Percentiles rank a stretch among this genome's conserved stretches.
These are phyloP conservation scores for Solanum bulbocastanum DNA, from an alignment of 257 asterid genomes.

Conservation along the genomic window DNA sequence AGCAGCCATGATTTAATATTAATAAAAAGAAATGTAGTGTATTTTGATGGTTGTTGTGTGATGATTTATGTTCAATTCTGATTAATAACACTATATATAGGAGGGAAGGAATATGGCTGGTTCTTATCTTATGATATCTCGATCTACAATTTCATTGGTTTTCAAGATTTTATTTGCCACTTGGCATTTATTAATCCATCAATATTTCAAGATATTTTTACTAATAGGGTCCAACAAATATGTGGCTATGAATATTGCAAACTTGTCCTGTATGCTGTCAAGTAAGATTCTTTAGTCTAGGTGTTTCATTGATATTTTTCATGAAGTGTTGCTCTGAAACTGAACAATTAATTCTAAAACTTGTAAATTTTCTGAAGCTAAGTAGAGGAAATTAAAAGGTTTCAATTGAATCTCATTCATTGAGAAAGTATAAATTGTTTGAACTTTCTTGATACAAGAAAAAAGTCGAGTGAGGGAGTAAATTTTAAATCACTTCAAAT, in stretches of 20 bases:
- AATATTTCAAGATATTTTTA: neutral
- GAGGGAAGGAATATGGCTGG: neutral
- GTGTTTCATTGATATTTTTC: neutral
- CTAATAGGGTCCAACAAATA: neutral
- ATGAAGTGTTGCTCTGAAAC: neutral
- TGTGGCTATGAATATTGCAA: neutral
- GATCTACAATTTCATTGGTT: neutral
- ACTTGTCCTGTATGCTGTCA: neutral
- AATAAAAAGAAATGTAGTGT: neutral
- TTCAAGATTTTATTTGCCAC: neutral
- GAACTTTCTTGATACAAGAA: neutral
- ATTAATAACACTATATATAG: neutral
- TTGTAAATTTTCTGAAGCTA: neutral
- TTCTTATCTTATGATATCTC: neutral
- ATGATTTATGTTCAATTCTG: neutral
- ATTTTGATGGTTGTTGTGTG: neutral
- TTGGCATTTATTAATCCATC: neutral
- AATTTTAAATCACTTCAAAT: neutral
- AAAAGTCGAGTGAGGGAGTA: neutral
- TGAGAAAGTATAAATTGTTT: neutral
- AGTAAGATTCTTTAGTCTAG: neutral
- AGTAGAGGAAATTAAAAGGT: neutral
- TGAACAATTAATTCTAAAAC: neutral
- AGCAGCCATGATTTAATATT: constrained; percentile 30
- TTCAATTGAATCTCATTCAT: neutral